Conservation (phyloP, 1,284 basidiomycete genomes). For the Peniophora sp. region DNA sequence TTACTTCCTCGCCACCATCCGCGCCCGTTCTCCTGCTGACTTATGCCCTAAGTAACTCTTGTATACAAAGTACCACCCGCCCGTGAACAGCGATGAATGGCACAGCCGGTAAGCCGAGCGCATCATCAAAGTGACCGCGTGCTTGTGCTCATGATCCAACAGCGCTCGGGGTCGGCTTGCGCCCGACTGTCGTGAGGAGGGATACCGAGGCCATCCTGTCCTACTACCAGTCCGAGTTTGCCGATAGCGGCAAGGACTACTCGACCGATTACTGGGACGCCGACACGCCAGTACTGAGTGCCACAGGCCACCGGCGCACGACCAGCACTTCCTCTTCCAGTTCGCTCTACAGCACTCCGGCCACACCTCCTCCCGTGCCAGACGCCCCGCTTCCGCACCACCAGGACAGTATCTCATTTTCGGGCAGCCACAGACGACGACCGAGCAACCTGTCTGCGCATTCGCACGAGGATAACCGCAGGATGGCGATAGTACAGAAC, state of each 20-base stretch:
- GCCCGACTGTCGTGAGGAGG: slow-evolving; percentile 7
- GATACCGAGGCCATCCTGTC: slow-evolving; percentile 28
- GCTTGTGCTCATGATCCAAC: no score
- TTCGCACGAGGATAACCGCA: slow-evolving; percentile 53
- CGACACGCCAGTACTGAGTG: not conserved
- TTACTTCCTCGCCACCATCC: no score
- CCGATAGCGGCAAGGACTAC: slow-evolving; percentile 3
- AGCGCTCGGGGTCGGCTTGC: not conserved
- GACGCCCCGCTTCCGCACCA: not conserved
- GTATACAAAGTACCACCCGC: no score
- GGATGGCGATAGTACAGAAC: slow-evolving; percentile 59
- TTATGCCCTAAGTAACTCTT: no score
- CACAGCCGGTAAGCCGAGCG: no score
- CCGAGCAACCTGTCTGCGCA: slow-evolving; percentile 43
- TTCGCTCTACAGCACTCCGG: slow-evolving; percentile 3
- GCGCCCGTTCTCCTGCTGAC: no score
- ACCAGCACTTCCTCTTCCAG: slow-evolving; percentile 4
- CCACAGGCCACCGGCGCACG: not conserved
- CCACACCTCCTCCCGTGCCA: slow-evolving; percentile 3
- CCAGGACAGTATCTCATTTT: not conserved
- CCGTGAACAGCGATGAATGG: no score
- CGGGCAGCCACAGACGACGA: slow-evolving; percentile 21
- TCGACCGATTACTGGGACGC: not conserved
- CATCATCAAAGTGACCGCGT: no score
- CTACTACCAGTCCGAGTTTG: slow-evolving; percentile 25